Evolutionary conservation across 345 rosid species (phyloP), one percentile per base, ranked within the genome.

Genomic region (Rhizophora mangle): DNA sequence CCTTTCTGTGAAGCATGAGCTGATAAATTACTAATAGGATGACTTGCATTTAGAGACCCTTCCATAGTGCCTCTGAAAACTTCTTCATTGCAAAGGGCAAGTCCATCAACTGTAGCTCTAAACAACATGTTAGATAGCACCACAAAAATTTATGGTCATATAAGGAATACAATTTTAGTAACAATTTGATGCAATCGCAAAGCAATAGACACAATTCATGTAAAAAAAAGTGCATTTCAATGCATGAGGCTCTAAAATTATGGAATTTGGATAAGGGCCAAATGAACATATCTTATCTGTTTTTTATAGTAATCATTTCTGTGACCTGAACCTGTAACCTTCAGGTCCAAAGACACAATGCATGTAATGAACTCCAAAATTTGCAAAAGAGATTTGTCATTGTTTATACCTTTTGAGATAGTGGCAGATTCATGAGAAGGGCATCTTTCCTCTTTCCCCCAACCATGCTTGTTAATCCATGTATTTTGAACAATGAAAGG

Each of bases 361-460:
- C 19, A 43, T 43, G 19, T 13, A 13, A 43, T 43, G 19, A 43
- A 43, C 5, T 43, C 49, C 18, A 13, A 43, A 43, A 43, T 43
- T 43, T 43, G 49, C 1, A 43, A 1, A 43, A 43, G 49, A 19
- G 49, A 43, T 43, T 43, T 43, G 49, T 43, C 15, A 13, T 43
- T 19, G 22, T 57, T 24, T 22, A 73, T 84, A 91, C 98, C 96
- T 86, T 73, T 86, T 22, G 72, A 67, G 62, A 75, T 74, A 60
- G 64, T 65, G 46, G 74, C 39, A 59, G 88, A 82, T 68, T 81
- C 81, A 83, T 74, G 87, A 68, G 70, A 56, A 22, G 95, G 98
- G 30, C 97, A 91, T 64, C 78, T 77, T 66, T 85, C 89, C 76
- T 71, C 85, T 63, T 85, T 82, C 5, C 93, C 98, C 97, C 98